Conservation (phyloP, 305 asterid species). For the Fraxinus greggii region DNA sequence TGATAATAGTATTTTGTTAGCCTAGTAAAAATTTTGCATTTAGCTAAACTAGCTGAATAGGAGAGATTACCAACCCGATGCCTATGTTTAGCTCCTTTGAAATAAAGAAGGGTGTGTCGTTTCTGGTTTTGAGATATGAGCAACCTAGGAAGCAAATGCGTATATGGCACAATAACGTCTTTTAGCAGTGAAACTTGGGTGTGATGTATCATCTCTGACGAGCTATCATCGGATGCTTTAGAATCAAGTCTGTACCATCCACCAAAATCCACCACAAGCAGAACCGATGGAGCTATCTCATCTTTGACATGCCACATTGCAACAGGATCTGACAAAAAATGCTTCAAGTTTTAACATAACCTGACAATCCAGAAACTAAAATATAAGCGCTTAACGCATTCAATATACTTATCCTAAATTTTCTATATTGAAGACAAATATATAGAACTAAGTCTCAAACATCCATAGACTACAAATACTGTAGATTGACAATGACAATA, state of each 20-base stretch:
- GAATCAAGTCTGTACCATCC: constrained; percentile 83
- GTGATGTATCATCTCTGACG: constrained; percentile 66
- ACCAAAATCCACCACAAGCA: constrained; percentile 92
- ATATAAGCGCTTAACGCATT: constrained; percentile 56
- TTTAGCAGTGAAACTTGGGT: constrained; percentile 82
- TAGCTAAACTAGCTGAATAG: constrained; percentile 9
- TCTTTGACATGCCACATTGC: constrained; percentile 92
- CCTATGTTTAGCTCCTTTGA: constrained; percentile 94
- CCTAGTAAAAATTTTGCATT: background rate
- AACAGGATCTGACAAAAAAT: constrained; percentile 99
- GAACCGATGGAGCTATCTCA: constrained; percentile 81
- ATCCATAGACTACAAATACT: background rate
- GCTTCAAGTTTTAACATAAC: constrained; percentile 91
- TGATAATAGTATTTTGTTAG: background rate
- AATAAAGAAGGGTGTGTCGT: constrained; percentile 70
- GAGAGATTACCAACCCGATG: constrained; percentile 67
- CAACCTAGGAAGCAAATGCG: constrained; percentile 82
- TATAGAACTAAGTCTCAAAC: background rate
- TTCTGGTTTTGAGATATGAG: constrained; percentile 50
- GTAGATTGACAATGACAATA: background rate
- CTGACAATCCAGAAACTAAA: constrained; percentile 73
- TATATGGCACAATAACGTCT: constrained; percentile 88
- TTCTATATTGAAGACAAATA: background rate
- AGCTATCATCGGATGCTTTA: constrained; percentile 49
- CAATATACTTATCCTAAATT: constrained; percentile 23